These are phyloP conservation scores for Mortierella sp. DNA, from an alignment of 371 early-diverging fungal species.

Conservation along the genomic window DNA sequence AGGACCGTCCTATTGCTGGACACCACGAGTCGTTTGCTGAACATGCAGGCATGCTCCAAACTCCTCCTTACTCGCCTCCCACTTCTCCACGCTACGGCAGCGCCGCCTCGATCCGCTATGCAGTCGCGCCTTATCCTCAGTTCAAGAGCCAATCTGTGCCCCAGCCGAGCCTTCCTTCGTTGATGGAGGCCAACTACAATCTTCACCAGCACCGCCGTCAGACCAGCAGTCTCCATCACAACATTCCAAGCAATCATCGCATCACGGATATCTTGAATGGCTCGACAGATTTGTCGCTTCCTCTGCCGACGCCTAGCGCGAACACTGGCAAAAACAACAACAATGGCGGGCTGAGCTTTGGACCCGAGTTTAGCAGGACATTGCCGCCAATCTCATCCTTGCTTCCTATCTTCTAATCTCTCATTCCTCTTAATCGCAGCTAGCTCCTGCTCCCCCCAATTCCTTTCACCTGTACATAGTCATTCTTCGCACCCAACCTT, in stretches of 20 bases:
- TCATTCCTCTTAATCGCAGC: not conserved
- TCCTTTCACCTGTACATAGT: no score
- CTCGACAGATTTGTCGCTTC: constrained; percentile 57
- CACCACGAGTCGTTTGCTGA: constrained; percentile 15
- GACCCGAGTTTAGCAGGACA: constrained; percentile 45
- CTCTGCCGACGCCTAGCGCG: constrained; percentile 59
- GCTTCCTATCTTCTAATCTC: constrained; percentile 43
- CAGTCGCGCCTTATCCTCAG: constrained; percentile 51
- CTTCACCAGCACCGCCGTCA: constrained; percentile 49
- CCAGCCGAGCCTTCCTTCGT: constrained; percentile 23
- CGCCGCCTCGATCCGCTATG: constrained; percentile 37
- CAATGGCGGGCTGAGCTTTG: constrained; percentile 32
- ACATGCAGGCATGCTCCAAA: constrained; percentile 37
- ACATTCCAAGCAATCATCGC: constrained; percentile 29
- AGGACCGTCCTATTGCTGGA: constrained; percentile 18
- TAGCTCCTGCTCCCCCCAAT: no score
- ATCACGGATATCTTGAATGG: constrained; percentile 53
- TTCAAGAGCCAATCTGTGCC: constrained; percentile 30
- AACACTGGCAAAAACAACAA: constrained; percentile 36
- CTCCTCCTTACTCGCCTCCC: constrained; percentile 52
- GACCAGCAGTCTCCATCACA: constrained; percentile 10
- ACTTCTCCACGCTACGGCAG: constrained; percentile 51
- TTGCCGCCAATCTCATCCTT: constrained; percentile 52
- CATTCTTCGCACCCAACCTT: no score
- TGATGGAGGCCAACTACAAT: constrained; percentile 50